Conservation (phyloP, 2,329 filamentous ascomycete genomes). For the Monilinia aucupariae region DNA sequence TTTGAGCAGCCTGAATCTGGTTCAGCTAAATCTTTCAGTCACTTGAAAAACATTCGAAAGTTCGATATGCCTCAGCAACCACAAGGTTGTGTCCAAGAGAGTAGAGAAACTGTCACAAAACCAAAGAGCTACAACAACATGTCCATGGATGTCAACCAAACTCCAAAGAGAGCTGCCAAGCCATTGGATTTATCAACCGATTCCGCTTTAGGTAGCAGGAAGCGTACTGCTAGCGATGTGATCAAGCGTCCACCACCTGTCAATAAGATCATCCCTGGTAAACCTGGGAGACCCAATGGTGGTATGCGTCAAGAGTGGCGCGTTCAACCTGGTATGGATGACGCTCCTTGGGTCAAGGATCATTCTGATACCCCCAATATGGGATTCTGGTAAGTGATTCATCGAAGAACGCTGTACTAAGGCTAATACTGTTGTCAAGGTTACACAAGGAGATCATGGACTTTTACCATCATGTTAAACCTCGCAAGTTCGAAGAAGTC, state of each 20-base stretch:
- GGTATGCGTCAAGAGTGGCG: slow-evolving; percentile 42
- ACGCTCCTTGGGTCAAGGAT: slow-evolving; percentile 61
- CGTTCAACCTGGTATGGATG: slow-evolving; percentile 34
- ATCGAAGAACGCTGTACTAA: background rate
- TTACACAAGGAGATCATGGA: slow-evolving; percentile 86
- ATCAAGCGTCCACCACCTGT: slow-evolving; percentile 40
- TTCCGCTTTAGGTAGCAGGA: slow-evolving; percentile 57
- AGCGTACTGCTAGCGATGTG: slow-evolving; percentile 67
- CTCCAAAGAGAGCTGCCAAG: slow-evolving; percentile 3
- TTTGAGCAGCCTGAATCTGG: slow-evolving; percentile 17
- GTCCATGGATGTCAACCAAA: background rate
- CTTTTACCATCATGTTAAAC: slow-evolving; percentile 81
- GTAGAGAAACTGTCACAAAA: background rate
- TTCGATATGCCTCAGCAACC: slow-evolving; percentile 7
- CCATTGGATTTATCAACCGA: slow-evolving; percentile 34
- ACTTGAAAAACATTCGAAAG: slow-evolving; percentile 14
- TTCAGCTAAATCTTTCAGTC: slow-evolving; percentile 9
- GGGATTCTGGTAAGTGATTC: slow-evolving; percentile 50
- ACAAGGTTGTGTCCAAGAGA: background rate
- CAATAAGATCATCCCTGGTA: slow-evolving; percentile 23
- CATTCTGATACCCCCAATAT: slow-evolving; percentile 49
- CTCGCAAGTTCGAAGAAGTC: slow-evolving; percentile 67
- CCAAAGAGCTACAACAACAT: background rate
- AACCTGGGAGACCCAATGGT: slow-evolving; percentile 23
- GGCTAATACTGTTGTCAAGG: slow-evolving; percentile 41